Conservation (phyloP, 768 basidiomycete genomes). For the Scleroderma citrinum region DNA sequence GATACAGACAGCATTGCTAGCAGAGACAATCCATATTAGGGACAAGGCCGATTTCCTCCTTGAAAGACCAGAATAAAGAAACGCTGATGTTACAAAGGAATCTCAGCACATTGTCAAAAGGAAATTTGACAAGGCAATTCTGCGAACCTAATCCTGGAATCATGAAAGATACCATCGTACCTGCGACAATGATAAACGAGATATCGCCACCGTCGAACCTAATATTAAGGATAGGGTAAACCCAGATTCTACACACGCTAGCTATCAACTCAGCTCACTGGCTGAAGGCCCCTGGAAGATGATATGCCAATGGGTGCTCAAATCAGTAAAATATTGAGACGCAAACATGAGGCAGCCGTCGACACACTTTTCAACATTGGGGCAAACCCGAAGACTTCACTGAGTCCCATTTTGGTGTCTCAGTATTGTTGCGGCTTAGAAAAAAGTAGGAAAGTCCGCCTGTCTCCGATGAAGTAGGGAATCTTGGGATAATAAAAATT, state of each 20-base stretch:
- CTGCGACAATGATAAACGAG: slow-evolving; percentile 63
- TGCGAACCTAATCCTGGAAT: slow-evolving; percentile 62
- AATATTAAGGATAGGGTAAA: background rate
- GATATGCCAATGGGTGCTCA: background rate
- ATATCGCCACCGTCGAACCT: slow-evolving; percentile 71
- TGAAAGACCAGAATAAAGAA: slow-evolving; percentile 71
- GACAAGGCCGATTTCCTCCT: slow-evolving; percentile 66
- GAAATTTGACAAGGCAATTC: background rate
- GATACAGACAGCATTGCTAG: slow-evolving; percentile 68
- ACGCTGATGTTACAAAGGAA: slow-evolving; percentile 39
- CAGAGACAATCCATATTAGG: slow-evolving; percentile 69
- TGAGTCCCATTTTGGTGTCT: background rate
- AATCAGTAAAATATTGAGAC: background rate
- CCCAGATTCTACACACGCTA: background rate
- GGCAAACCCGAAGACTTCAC: background rate
- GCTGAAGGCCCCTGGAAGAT: background rate
- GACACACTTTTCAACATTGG: background rate
- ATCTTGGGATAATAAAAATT: no score
- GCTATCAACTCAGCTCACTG: background rate
- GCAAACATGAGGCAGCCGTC: background rate
- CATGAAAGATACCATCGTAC: slow-evolving; percentile 72
- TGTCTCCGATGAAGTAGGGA: no score
- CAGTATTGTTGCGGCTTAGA: no score
- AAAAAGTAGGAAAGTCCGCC: no score
- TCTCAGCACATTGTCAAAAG: background rate